A percentile compares a stretch with the other conserved stretches of the same genome.
These are phyloP conservation scores for Senna siamea DNA, from an alignment of 306 rosid species.

Conservation along the genomic window DNA sequence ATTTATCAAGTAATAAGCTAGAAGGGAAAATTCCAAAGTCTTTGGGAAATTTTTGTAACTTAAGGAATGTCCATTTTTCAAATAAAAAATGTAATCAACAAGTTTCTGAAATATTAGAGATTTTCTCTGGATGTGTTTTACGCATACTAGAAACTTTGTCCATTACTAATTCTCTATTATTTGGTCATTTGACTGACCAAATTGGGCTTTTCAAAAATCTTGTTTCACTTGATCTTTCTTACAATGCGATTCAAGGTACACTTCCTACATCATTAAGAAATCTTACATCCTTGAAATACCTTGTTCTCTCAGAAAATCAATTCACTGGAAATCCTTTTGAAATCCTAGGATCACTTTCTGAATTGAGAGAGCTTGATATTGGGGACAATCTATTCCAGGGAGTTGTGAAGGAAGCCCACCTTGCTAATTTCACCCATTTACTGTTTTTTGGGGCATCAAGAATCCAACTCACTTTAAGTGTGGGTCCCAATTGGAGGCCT, in stretches of 20 bases:
- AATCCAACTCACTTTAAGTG: slow-evolving; percentile 20
- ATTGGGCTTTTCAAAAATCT: neutral
- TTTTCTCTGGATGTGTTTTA: too few species aligned
- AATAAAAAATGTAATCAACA: too few species aligned
- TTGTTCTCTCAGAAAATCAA: neutral
- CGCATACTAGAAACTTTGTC: too few species aligned
- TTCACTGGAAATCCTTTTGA: neutral
- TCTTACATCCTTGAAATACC: neutral
- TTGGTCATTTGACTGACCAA: too few species aligned
- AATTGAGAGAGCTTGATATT: neutral
- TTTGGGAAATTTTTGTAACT: too few species aligned
- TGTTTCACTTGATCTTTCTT: neutral
- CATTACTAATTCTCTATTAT: too few species aligned
- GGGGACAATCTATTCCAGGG: neutral
- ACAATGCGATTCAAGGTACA: neutral
- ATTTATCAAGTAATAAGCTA: too few species aligned
- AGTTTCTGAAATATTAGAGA: too few species aligned
- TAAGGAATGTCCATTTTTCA: too few species aligned
- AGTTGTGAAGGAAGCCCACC: slow-evolving; percentile 21
- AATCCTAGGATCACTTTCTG: neutral
- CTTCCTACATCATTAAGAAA: neutral
- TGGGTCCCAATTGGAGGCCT: slow-evolving; percentile 21
- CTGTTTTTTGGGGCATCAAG: neutral
- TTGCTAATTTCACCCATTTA: slow-evolving; percentile 13
- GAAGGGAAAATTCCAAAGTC: too few species aligned